These are phyloP conservation scores for Moniliella sp. DNA, from an alignment of 1,284 basidiomycete species.

Conservation along the genomic window DNA sequence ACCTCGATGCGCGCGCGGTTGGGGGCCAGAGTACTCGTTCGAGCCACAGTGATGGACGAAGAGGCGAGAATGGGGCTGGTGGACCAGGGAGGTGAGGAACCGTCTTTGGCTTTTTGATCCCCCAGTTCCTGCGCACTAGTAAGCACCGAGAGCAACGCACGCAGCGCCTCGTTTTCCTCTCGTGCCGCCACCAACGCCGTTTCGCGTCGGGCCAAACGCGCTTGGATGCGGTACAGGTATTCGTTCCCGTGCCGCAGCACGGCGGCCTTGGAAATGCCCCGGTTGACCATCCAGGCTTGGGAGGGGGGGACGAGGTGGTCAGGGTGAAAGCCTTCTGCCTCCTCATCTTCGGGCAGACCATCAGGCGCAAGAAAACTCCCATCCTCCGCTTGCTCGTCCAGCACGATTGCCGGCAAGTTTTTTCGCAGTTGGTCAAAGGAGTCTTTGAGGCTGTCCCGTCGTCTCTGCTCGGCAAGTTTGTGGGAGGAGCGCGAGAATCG, in stretches of 20 bases:
- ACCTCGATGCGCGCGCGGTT: too few relatives aligned
- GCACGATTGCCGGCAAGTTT: slow-evolving; percentile 45
- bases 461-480: slow-evolving; percentile 88
- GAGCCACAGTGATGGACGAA: too few relatives aligned
- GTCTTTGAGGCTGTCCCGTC: slow-evolving; percentile 78
- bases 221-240: slow-evolving; percentile 55
- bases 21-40: too few relatives aligned
- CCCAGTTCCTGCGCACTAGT: too few relatives aligned
- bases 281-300: slow-evolving; percentile 32
- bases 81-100: too few relatives aligned
- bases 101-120: too few relatives aligned
- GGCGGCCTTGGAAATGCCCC: slow-evolving; percentile 83
- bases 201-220: slow-evolving; percentile 60
- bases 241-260: slow-evolving; percentile 71
- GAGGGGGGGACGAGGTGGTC: slow-evolving; percentile 3
- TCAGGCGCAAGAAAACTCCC: slow-evolving; percentile 27
- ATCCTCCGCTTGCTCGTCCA: slow-evolving; percentile 27
- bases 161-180: background rate
- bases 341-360: slow-evolving; percentile 16
- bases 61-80: too few relatives aligned
- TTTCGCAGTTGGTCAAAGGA: slow-evolving; percentile 80
- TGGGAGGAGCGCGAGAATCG: too few relatives aligned
- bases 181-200: slow-evolving; percentile 45
- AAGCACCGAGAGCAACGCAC: too few relatives aligned
- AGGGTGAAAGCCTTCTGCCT: slow-evolving; percentile 13